Evolutionary conservation across 2,329 filamentous ascomycete species (phyloP), one percentile per base, ranked within the genome.

Genomic region (Cordyceps militaris): DNA sequence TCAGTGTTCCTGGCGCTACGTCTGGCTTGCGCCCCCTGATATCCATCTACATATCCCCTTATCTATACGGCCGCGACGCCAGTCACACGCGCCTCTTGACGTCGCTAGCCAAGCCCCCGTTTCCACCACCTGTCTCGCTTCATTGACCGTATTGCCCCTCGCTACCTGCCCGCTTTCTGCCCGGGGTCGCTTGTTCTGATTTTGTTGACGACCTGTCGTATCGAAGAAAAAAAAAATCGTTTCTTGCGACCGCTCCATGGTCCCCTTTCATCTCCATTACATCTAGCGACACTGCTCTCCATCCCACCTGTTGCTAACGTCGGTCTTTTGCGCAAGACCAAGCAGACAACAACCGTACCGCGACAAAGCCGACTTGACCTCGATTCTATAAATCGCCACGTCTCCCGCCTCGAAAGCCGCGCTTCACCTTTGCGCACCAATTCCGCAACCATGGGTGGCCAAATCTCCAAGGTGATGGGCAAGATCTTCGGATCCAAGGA

Each of bases 401-500:
- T 61, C 53, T 34, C 56, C 58, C 54, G 28, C 50, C 55, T 42
- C 14, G 30, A 11, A 47, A 28, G 16, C 21, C 48, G 44, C 58
- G 32, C 42, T 28, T 32, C 23, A 11, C 49, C 44, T 26, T 48
- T 23, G 44, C 55, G 28, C 57, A 55, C 24, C 52, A 51, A 58
- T 57, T 63, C n/a, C 63, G 65, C 61, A 75, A 87, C 73, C 66
- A 97, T 97, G 93, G 93, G 93, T 78, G 89, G 88, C 70, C 88
- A 90, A 76, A 82, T 97, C 74, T 96, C 91, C 68, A 96, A 96
- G 79, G 87, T 97, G 78, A 92, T 97, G 87, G 89, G 90, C 76
- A 96, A 95, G 86, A 90, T 97, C 80, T 97, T 96, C 80, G 93
- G 93, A 76, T 96, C 93, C 66, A 96, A 96, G 82, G 93, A 97